Evolutionary conservation across 169 alveolate species (phyloP).

Genomic region (Eimeria maxima): DNA sequence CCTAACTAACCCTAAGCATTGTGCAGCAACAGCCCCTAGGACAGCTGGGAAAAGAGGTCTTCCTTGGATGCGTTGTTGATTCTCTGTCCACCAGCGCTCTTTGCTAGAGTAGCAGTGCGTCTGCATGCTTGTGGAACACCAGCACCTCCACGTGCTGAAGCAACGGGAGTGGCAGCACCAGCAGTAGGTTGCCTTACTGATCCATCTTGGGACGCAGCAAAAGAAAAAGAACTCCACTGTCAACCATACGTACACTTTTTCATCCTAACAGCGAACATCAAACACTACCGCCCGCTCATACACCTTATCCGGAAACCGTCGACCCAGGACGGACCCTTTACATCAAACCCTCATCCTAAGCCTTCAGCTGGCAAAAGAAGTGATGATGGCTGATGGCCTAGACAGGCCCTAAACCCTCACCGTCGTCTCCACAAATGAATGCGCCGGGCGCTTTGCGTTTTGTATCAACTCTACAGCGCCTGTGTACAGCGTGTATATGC

Average conservation of each 20-base stretch:
- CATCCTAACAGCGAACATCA: conserved; percentile 45
- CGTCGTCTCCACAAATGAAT: conserved; percentile 74
- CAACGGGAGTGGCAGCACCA: conserved; percentile 36
- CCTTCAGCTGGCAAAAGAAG: not conserved
- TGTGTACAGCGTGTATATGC: conserved; percentile 47
- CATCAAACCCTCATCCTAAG: not conserved
- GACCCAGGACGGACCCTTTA: not conserved
- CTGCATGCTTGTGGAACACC: not conserved
- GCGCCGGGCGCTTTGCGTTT: conserved; percentile 77
- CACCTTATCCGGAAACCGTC: not conserved
- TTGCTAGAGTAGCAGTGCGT: not conserved
- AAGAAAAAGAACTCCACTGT: conserved; percentile 79
- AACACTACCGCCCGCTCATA: not conserved
- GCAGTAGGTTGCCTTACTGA: conserved; percentile 59
- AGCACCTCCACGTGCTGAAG: not conserved
- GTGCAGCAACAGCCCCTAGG: not conserved
- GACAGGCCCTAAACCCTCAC: conserved; percentile 11
- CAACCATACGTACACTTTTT: conserved; percentile 81
- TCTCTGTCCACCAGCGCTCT: not conserved
- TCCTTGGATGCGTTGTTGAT: not conserved
- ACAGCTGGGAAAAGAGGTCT: not conserved
- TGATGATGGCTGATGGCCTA: not conserved
- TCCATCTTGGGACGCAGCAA: conserved; percentile 82
- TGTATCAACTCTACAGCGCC: conserved; percentile 62
- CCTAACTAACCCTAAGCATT: not conserved